These are phyloP conservation scores for Botrytis pseudocinerea DNA, from an alignment of 2,329 filamentous ascomycete genomes.

Conservation along the genomic window DNA sequence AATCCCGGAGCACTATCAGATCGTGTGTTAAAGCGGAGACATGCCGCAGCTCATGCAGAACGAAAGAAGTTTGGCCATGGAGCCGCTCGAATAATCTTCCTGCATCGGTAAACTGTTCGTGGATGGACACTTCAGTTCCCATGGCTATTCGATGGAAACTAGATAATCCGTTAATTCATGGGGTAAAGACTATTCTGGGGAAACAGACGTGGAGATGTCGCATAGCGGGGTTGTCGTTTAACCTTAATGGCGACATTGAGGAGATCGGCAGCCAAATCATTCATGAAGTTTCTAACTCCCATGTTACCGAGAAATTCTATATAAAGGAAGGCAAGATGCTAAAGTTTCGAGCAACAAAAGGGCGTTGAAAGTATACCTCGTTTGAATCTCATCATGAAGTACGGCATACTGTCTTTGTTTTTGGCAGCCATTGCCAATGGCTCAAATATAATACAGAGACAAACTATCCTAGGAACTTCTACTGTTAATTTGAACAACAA, in stretches of 20 bases:
- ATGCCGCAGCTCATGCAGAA: neutral
- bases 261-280: neutral
- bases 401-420: neutral
- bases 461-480: slow-evolving; percentile 10
- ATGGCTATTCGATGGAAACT: neutral
- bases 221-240: neutral
- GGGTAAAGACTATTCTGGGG: neutral
- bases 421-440: neutral
- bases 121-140: neutral
- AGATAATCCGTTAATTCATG: neutral
- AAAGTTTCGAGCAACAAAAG: neutral
- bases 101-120: neutral
- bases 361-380: neutral
- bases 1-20: neutral
- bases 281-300: neutral
- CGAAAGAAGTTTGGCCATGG: neutral
- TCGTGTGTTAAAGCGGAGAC: neutral
- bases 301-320: neutral
- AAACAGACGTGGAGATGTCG: neutral
- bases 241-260: neutral
- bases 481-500: slow-evolving; percentile 38
- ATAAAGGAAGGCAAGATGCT: neutral
- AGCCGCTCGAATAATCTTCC: neutral
- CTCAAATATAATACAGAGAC: neutral
- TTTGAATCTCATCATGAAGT: neutral